A percentile compares a stretch with the other conserved stretches of the same genome.
These are phyloP conservation scores for Aureobasidium sp. DNA, from an alignment of 2,329 filamentous ascomycete species.

Conservation along the genomic window DNA sequence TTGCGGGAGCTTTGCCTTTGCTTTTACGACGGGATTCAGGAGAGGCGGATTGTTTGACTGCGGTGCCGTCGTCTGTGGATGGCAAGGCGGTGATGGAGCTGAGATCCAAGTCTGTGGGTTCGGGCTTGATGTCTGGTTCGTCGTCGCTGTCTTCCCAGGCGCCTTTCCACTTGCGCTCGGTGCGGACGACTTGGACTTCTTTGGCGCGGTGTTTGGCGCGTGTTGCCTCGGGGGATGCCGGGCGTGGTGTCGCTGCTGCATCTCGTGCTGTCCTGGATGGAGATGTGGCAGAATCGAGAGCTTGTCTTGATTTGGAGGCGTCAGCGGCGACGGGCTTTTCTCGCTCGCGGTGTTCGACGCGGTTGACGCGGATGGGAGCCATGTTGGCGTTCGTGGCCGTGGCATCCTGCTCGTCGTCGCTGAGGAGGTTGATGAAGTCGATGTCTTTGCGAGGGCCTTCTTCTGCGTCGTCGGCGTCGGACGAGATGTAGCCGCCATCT, in stretches of 20 bases:
- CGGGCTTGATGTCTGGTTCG: constrained; percentile 44
- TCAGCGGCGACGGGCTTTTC: constrained; percentile 43
- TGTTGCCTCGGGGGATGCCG: constrained; percentile 14
- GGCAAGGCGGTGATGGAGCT: constrained; percentile 11
- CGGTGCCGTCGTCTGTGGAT: neutral
- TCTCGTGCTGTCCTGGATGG: constrained; percentile 16
- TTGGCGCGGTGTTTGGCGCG: constrained; percentile 36
- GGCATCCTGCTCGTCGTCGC: constrained; percentile 42
- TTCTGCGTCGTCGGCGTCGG: constrained; percentile 46
- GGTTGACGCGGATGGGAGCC: constrained; percentile 48
- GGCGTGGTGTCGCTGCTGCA: constrained; percentile 10
- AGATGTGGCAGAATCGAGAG: constrained; percentile 16
- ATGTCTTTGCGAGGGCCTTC: constrained; percentile 46
- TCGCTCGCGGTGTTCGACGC: constrained; percentile 50
- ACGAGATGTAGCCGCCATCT: constrained; percentile 39
- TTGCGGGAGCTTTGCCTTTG: neutral
- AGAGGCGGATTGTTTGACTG: constrained; percentile 17
- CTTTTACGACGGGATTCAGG: constrained; percentile 7
- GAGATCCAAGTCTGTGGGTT: constrained; percentile 41
- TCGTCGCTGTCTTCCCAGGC: constrained; percentile 38
- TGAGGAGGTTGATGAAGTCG: constrained; percentile 51
- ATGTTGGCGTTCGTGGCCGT: constrained; percentile 21
- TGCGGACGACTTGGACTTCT: constrained; percentile 38
- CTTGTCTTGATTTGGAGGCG: constrained; percentile 23
- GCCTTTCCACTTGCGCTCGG: constrained; percentile 38